These are phyloP conservation scores for Chamaecrista fasciculata DNA, from an alignment of 306 rosid genomes.

Conservation along the genomic window DNA sequence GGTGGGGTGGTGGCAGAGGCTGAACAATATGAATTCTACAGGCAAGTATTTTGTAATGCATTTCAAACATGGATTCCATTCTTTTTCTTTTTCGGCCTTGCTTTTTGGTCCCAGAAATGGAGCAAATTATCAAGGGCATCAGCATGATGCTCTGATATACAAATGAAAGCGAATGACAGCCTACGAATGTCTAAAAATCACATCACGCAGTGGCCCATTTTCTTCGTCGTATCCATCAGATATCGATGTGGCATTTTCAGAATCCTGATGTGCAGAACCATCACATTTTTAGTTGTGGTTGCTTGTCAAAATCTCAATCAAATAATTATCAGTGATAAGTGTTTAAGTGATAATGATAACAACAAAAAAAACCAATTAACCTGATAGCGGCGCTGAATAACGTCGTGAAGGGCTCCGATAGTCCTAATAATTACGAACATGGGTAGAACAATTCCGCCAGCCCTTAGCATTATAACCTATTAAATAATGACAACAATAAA, in stretches of 20 bases:
- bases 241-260: conserved; percentile 42
- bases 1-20: conserved; percentile 17
- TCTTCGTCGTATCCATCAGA: conserved; percentile 49
- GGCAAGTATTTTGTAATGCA: no score
- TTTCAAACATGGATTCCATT: conserved; percentile 5
- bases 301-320: neutral
- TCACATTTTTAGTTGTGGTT: conserved; percentile 16
- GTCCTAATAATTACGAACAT: conserved; percentile 62
- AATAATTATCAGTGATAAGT: neutral
- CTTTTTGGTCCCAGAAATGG: conserved; percentile 1
- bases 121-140: conserved; percentile 38
- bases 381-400: conserved; percentile 42
- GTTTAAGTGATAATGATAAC: no score
- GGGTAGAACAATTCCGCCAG: conserved; percentile 78
- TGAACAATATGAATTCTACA: no score
- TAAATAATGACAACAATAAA: conserved; percentile 1
- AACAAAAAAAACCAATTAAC: conserved; percentile 17
- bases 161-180: conserved; percentile 24
- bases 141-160: conserved; percentile 40
- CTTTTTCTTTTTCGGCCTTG: neutral
- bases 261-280: conserved; percentile 39
- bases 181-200: conserved; percentile 35
- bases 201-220: conserved; percentile 40
- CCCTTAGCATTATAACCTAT: conserved; percentile 57
- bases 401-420: conserved; percentile 59